Evolutionary conservation across 1,284 basidiomycete species (phyloP).

Genomic region (Athelia psychrophila): DNA sequence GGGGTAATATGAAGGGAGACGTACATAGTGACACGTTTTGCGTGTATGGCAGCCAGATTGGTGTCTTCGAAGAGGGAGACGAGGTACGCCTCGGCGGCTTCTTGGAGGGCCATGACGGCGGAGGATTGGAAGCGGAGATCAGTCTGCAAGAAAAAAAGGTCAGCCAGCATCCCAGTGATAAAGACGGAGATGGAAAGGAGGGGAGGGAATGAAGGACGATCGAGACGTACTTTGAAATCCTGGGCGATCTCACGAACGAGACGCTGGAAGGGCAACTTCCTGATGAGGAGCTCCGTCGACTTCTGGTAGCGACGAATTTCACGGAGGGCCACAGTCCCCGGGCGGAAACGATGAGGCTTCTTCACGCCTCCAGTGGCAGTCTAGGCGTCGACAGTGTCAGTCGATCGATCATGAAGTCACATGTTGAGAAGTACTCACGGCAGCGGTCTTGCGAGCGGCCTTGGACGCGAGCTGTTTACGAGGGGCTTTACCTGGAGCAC

Average conservation of each 20-base stretch:
- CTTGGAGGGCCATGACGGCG: slow-evolving; percentile 93
- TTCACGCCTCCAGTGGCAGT: slow-evolving; percentile 93
- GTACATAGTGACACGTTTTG: slow-evolving; percentile 88
- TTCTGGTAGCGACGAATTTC: slow-evolving; percentile 98
- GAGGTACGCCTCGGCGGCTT: slow-evolving; percentile 96
- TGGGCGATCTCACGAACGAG: slow-evolving; percentile 96
- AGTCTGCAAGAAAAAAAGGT: slow-evolving; percentile 42
- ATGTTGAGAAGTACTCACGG: slow-evolving; percentile 46
- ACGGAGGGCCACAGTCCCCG: slow-evolving; percentile 97
- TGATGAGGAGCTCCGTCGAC: slow-evolving; percentile 93
- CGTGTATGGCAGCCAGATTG: slow-evolving; percentile 92
- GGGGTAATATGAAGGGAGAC: slow-evolving; percentile 16
- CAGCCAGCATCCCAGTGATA: not conserved
- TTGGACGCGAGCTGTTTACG: slow-evolving; percentile 93
- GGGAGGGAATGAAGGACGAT: not conserved
- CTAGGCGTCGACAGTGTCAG: slow-evolving; percentile 31
- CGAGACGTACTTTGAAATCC: slow-evolving; percentile 84
- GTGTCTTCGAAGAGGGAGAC: slow-evolving; percentile 94
- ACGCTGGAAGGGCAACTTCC: slow-evolving; percentile 95
- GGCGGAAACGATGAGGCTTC: slow-evolving; percentile 97
- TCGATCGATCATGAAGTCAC: slow-evolving; percentile 20
- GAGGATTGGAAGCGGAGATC: slow-evolving; percentile 98
- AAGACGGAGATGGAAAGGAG: slow-evolving; percentile 17
- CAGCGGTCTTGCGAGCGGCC: slow-evolving; percentile 81
- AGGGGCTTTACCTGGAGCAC: slow-evolving; percentile 67